Evolutionary conservation across 148 eudicot species (phyloP).

Genomic region (Pharnaceum exiguum): DNA sequence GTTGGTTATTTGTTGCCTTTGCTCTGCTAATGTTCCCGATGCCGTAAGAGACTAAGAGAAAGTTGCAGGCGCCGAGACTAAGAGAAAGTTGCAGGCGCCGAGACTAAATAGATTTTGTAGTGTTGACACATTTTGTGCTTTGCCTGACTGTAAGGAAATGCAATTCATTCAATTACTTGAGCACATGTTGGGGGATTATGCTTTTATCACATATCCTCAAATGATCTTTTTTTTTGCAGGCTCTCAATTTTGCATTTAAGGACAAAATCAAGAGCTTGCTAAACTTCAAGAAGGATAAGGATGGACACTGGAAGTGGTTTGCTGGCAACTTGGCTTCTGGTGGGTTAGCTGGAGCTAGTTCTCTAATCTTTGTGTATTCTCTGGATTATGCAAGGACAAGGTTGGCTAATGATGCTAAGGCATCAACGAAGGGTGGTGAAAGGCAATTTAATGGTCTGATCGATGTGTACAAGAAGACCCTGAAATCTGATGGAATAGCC

Average conservation of each 20-base stretch:
- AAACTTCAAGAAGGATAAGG: constrained; percentile 70
- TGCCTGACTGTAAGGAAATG: too few relatives aligned
- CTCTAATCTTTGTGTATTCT: constrained; percentile 64
- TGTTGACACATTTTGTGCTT: too few relatives aligned
- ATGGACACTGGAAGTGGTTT: constrained; percentile 95
- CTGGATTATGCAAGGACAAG: constrained; percentile 78
- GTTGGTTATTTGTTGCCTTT: constrained; percentile 20
- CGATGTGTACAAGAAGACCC: constrained; percentile 78
- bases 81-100: too few relatives aligned
- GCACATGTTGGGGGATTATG: too few relatives aligned
- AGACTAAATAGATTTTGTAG: too few relatives aligned
- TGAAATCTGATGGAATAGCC: constrained; percentile 59
- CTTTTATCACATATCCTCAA: neutral
- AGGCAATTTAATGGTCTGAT: constrained; percentile 74
- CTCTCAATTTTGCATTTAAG: constrained; percentile 84
- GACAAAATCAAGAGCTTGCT: constrained; percentile 77
- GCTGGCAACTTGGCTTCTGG: constrained; percentile 86
- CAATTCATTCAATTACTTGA: too few relatives aligned
- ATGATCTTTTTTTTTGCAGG: constrained; percentile 30
- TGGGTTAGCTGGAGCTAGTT: constrained; percentile 83
- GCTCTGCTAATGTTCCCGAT: neutral
- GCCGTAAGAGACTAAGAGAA: neutral
- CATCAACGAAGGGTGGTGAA: constrained; percentile 58
- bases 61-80: too few relatives aligned
- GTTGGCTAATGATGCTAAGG: constrained; percentile 74